Evolutionary conservation across 2,329 filamentous ascomycete genomes (phyloP).

Genomic region (Chaetomiaceae sp.): DNA sequence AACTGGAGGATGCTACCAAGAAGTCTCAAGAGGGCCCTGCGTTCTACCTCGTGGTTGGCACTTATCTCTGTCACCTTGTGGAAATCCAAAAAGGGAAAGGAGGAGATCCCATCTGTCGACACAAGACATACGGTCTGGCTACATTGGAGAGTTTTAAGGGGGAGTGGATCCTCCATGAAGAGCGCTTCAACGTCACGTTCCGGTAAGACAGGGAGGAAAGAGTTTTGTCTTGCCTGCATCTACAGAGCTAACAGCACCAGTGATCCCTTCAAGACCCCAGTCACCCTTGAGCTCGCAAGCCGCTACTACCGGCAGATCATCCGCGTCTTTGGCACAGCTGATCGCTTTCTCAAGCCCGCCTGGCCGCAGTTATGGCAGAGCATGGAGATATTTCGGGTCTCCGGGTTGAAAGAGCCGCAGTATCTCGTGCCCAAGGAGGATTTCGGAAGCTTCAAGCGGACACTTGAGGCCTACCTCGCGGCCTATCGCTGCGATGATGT

Average conservation of each 20-base stretch:
- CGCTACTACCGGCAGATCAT: constrained; percentile 52
- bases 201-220: constrained; percentile 37
- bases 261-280: constrained; percentile 31
- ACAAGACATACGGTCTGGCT: constrained; percentile 49
- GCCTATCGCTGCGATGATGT: constrained; percentile 48
- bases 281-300: constrained; percentile 46
- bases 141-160: constrained; percentile 49
- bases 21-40: constrained; percentile 48
- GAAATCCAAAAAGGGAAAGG: constrained; percentile 45
- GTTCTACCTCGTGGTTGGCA: constrained; percentile 52
- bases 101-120: constrained; percentile 44
- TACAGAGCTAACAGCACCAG: constrained; percentile 17
- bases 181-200: constrained; percentile 53
- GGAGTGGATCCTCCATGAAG: constrained; percentile 48
- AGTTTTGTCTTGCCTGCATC: neutral
- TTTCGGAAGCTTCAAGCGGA: constrained; percentile 51
- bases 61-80: constrained; percentile 49
- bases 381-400: constrained; percentile 48
- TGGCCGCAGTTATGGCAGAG: constrained; percentile 55
- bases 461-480: constrained; percentile 51
- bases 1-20: constrained; percentile 40
- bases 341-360: constrained; percentile 53
- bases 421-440: constrained; percentile 51
- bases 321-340: constrained; percentile 49
- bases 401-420: constrained; percentile 49